phyloP scores from a whole-genome alignment of 1,139 yeast species.

The Geotrichum phurueaensis region DNA sequence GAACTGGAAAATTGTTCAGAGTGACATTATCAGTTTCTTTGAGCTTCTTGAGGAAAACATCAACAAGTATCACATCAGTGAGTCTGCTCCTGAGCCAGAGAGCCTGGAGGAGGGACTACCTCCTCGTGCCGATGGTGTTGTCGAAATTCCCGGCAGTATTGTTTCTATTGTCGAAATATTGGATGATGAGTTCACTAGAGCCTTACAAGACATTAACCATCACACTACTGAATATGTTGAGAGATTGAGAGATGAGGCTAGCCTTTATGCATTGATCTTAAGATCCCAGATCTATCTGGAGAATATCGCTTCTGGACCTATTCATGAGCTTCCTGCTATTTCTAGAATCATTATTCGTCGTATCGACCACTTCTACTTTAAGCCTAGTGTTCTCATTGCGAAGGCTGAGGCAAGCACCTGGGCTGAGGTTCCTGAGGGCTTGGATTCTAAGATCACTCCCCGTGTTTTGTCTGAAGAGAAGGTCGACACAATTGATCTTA shows the following conservation, averaged over 20 bases:
- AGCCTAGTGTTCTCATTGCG: conserved; percentile 69
- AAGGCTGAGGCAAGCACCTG: conserved; percentile 70
- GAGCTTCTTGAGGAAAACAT: conserved; percentile 60
- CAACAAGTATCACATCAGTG: conserved; percentile 61
- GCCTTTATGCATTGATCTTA: conserved; percentile 67
- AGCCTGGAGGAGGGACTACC: conserved; percentile 61
- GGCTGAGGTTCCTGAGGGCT: conserved; percentile 41
- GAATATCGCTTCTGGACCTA: conserved; percentile 44
- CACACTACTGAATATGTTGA: conserved; percentile 92
- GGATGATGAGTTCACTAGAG: conserved; percentile 88
- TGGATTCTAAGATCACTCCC: conserved; percentile 37
- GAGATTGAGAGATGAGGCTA: conserved; percentile 81
- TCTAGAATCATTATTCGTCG: conserved; percentile 78
- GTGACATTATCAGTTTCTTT: conserved; percentile 59
- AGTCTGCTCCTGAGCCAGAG: conserved; percentile 70
- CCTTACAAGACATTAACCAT: conserved; percentile 85
- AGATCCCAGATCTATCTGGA: conserved; percentile 86
- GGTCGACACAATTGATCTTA: conserved; percentile 47
- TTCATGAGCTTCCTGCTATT: conserved; percentile 34
- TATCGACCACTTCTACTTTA: conserved; percentile 89
- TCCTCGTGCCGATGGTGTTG: conserved; percentile 70
- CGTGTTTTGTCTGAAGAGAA: conserved; percentile 22
- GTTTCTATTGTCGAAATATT: conserved; percentile 85
- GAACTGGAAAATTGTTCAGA: conserved; percentile 71
- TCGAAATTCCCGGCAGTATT: conserved; percentile 75